A percentile compares a stretch with the other conserved stretches of the same genome.
phyloP scores from a whole-genome alignment of 2,329 filamentous ascomycete species.

The Aspergillus novoparasiticus region DNA sequence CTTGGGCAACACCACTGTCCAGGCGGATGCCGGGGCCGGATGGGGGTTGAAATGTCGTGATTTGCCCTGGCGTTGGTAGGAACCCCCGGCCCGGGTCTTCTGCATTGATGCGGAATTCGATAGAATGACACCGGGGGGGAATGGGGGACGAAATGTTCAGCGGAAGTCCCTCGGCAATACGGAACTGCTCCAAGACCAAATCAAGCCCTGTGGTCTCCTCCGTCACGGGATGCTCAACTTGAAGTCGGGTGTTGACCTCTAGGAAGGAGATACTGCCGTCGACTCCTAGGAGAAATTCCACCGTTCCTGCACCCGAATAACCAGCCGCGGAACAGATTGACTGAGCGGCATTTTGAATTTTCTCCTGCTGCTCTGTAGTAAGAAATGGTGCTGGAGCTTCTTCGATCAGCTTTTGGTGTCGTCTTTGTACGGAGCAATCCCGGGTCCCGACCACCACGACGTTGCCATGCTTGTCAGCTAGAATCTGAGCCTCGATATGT shows the following conservation, averaged over 20 bases:
- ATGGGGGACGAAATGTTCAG: background rate
- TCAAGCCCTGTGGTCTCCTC: background rate
- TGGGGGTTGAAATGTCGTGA: background rate
- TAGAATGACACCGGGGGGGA: background rate
- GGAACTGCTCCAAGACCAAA: background rate
- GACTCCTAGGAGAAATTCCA: background rate
- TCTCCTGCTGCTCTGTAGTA: background rate
- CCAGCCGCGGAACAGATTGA: background rate
- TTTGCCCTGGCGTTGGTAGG: background rate
- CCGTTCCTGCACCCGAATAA: background rate
- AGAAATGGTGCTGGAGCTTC: background rate
- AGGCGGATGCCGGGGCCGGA: background rate
- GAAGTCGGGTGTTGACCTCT: background rate
- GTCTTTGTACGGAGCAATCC: background rate
- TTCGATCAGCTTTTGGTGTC: background rate
- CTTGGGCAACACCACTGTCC: background rate
- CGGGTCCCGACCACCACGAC: background rate
- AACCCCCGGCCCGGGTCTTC: background rate
- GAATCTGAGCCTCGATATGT: background rate
- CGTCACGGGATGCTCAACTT: background rate
- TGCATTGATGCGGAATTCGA: background rate
- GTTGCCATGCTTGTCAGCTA: background rate
- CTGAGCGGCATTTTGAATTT: background rate
- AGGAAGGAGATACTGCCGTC: background rate
- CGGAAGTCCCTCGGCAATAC: background rate